Evolutionary conservation across 2,329 filamentous ascomycete species (phyloP).

Genomic region (Venturia oleaginea): DNA sequence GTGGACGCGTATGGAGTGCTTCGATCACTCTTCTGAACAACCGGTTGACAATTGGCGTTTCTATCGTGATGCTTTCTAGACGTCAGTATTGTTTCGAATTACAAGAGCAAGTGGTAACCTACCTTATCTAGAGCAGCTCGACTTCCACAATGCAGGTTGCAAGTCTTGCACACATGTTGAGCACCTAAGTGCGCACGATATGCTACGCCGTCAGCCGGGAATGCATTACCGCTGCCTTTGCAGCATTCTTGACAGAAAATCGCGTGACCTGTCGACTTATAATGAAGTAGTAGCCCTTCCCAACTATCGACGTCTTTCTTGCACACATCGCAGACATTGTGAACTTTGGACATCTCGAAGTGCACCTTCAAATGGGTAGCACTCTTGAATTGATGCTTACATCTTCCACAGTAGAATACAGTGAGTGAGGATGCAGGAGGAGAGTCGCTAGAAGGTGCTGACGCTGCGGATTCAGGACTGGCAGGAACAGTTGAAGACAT

Average conservation of each 20-base stretch:
- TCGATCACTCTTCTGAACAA: neutral
- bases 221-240: neutral
- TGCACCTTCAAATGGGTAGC: neutral
- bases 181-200: neutral
- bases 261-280: neutral
- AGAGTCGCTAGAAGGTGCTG: too few relatives aligned
- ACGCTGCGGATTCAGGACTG: neutral
- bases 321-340: neutral
- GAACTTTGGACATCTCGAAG: neutral
- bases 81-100: neutral
- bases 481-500: neutral
- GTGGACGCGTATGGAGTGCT: neutral
- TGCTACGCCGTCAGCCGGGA: neutral
- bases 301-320: neutral
- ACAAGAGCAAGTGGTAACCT: neutral
- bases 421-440: too few relatives aligned
- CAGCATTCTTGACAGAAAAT: neutral
- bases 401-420: neutral
- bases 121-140: neutral
- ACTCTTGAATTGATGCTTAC: neutral
- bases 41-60: neutral
- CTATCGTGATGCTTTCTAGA: neutral
- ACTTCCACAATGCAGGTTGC: neutral
- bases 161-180: neutral
- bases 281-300: neutral